Base-by-base conservation (phyloP, 2,329 filamentous ascomycete species). In the Verruconis gallopava region DNA sequence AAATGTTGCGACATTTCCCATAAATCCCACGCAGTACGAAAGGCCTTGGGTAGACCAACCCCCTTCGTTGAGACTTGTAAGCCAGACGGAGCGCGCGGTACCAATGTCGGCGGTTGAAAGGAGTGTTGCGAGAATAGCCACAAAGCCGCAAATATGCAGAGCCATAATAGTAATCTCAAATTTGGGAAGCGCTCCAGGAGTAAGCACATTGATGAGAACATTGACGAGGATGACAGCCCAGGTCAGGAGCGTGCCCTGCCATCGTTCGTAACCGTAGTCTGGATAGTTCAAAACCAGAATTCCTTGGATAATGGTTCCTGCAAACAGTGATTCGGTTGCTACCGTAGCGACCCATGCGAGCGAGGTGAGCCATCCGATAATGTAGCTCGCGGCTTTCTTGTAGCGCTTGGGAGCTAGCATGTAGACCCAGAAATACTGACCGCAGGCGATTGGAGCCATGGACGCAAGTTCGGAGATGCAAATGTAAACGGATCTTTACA, bases 381-480 rank as follows among this genome's bases (percentile, higher is more conserved):
- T 33, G 14, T 45, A 46, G n/a, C 33, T 38, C 1, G 40, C 43
- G 1, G 20, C 35, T 34, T 49, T 46, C 45, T 58, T 54, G 37
- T 49, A 57, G 21, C 46, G n/a, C 4, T 50, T 50, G n/a, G 55
- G 54, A 5, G 54, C 53, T 28, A 58, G 56, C 39, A 58, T 54
- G 25, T 46, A 44, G 3, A 46, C 44, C 45, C 45, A 47, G 25
- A 39, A 45, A 17, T 47, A 56, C 36, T 55, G 50, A 19, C 53
- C 57, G 15, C 56, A 56, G 20, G 51, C 48, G 5, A 53, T 59
- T 0, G 56, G 53, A 5, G 53, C 54, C 55, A 55, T 57, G 12
- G 47, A 51, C n/a, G 49, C 53, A 50, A 58, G 55, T 45, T 59
- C 56, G 1, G 56, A 55, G 11, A 59, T 45, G 21, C 30, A 37